Percentiles rank a stretch among this genome's conserved stretches.
phyloP scores from a whole-genome alignment of 805 yeast species.

The Maudiozyma serrabonitensis region DNA sequence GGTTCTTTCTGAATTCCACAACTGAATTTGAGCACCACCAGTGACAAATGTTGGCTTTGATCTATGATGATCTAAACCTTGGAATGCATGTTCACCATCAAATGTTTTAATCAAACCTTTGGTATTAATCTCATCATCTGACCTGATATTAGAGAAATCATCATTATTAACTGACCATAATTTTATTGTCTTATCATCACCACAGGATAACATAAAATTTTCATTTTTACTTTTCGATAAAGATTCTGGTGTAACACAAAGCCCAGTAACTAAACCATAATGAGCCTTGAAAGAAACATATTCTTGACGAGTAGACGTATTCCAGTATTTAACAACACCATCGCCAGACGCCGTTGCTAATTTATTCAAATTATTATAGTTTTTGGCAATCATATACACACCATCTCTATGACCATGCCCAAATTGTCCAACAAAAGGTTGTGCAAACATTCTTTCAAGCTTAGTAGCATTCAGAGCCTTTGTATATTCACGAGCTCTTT shows the following conservation, averaged over 20 bases:
- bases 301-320: constrained; percentile 70
- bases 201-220: constrained; percentile 62
- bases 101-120: constrained; percentile 57
- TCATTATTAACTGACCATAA: constrained; percentile 67
- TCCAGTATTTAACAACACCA: constrained; percentile 92
- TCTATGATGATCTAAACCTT: constrained; percentile 78
- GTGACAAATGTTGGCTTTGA: constrained; percentile 70
- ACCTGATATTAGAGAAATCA: constrained; percentile 33
- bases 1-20: constrained; percentile 86
- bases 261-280: constrained; percentile 79
- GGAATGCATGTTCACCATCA: constrained; percentile 75
- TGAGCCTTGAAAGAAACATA: constrained; percentile 76
- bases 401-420: constrained; percentile 96
- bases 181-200: constrained; percentile 83
- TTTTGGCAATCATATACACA: constrained; percentile 77
- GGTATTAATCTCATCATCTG: constrained; percentile 27
- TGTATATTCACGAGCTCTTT: constrained; percentile 92
- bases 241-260: constrained; percentile 54
- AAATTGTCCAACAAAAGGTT: constrained; percentile 90
- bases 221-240: constrained; percentile 26
- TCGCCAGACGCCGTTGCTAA: constrained; percentile 93
- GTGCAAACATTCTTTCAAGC: constrained; percentile 92
- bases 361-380: constrained; percentile 56
- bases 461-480: constrained; percentile 92
- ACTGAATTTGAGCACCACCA: constrained; percentile 79